Percentiles rank a stretch among this genome's conserved stretches.
phyloP scores from a whole-genome alignment of 2,329 filamentous ascomycete genomes.

The Aspergillus arachidicola region DNA sequence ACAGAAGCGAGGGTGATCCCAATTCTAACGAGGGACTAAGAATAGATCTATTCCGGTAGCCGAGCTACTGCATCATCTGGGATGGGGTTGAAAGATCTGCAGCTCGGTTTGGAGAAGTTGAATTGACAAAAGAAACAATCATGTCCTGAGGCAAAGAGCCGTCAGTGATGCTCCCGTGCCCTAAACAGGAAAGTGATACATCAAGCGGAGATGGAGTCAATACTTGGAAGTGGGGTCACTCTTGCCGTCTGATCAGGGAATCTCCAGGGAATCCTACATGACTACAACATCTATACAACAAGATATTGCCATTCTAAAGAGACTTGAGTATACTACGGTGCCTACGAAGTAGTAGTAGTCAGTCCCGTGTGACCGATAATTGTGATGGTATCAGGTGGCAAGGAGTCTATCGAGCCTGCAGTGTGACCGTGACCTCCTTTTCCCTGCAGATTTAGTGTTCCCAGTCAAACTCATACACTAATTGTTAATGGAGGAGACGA shows the following conservation, averaged over 20 bases:
- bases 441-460: not conserved
- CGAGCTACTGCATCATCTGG: not conserved
- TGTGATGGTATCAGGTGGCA: slow-evolving; percentile 26
- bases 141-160: not conserved
- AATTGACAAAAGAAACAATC: not conserved
- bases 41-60: not conserved
- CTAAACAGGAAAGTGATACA: not conserved
- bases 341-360: not conserved
- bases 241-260: not conserved
- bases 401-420: not conserved
- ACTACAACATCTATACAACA: not conserved
- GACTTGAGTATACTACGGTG: not conserved
- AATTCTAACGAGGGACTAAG: not conserved
- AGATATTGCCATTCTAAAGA: not conserved
- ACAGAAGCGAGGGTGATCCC: not conserved
- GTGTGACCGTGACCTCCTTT: slow-evolving; percentile 2
- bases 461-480: not conserved
- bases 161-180: not conserved
- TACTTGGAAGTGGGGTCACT: not conserved
- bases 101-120: not conserved
- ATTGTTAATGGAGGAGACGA: not conserved
- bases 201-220: not conserved
- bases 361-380: slow-evolving; percentile 14
- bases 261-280: not conserved
- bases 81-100: not conserved